Evolutionary conservation across 768 basidiomycete genomes (phyloP), one percentile per base, ranked within the genome.

Genomic region (Pleurotus djamor): DNA sequence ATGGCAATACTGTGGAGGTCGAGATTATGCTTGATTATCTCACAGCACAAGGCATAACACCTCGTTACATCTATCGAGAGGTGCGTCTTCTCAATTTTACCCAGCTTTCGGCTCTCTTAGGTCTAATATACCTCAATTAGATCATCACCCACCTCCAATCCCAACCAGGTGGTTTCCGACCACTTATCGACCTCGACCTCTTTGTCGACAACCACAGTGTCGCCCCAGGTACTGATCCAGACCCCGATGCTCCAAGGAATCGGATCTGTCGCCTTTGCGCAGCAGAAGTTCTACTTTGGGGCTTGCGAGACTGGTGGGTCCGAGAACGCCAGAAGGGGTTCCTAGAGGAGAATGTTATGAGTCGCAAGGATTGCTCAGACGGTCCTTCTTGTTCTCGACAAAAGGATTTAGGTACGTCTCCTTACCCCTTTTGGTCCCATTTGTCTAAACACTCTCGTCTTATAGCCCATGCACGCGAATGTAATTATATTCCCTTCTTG

Each of bases 21-120:
- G 92, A 94, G 36, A 83, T 91, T 59, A 83, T 94, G 83, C 74
- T 94, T 45, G 92, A 94, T 68, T 92, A 93, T 70, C 71, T 94
- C 47, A 81, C 83, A 12, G 77, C 78, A 13, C 82, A 87, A 60
- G 70, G 80, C 58, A 70, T 91, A 36, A 83, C 81, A 7, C 89
- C 92, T 9, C 79, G 80, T 54, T 82, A 87, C 65, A 89, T 94
- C 44, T 93, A 94, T 69, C 84, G 84, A 59, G 89, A 92, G 69
- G 92, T 89, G 60, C 58, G 79, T 68, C 14, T 16, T 60, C n/a
- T 2, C 52, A 48, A n/a, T n/a, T 52, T 10, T n/a, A 21, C 47
- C 21, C 21, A 28, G 21, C 21, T 36, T 59, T 56, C 10, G 43
- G 16, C 57, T 38, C 5, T 48, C 32, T 37, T 43, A 4, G 14